Conservation (phyloP, 306 rosid genomes). For the Clitoria ternatea region DNA sequence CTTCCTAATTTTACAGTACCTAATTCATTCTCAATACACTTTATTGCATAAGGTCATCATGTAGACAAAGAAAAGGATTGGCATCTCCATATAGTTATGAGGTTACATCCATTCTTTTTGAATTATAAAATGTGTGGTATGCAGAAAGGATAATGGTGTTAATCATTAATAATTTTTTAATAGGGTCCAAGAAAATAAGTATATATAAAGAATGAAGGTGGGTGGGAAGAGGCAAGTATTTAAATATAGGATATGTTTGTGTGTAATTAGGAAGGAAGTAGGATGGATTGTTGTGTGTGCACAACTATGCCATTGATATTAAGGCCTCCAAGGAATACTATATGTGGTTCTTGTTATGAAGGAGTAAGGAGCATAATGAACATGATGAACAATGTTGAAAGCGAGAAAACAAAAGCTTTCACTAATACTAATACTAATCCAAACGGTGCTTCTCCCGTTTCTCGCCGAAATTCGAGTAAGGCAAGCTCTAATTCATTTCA, state of each 20-base stretch:
- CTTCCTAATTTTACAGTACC: slow-evolving; percentile 15
- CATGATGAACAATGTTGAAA: slow-evolving; percentile 45
- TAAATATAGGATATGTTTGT: no score
- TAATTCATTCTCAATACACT: not conserved
- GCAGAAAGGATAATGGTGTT: slow-evolving; percentile 40
- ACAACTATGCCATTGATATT: slow-evolving; percentile 60
- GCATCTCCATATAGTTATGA: not conserved
- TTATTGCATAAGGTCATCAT: not conserved
- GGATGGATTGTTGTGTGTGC: slow-evolving; percentile 81
- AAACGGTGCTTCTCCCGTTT: slow-evolving; percentile 1
- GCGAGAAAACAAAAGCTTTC: slow-evolving; percentile 28
- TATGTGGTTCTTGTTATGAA: slow-evolving; percentile 70
- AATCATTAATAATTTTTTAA: slow-evolving; percentile 27
- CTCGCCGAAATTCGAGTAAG: slow-evolving; percentile 51
- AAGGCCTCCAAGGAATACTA: slow-evolving; percentile 86
- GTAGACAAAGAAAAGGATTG: slow-evolving; percentile 8
- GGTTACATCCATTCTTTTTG: slow-evolving; percentile 19
- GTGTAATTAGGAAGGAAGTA: not conserved
- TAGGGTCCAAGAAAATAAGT: slow-evolving; percentile 27
- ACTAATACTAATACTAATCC: not conserved
- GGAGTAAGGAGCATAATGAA: slow-evolving; percentile 63
- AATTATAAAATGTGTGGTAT: not conserved
- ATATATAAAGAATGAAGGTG: slow-evolving; percentile 7
- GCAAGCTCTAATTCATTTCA: slow-evolving; percentile 56
- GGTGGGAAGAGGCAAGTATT: slow-evolving; percentile 13